A percentile compares a stretch with the other conserved stretches of the same genome.
Conservation (phyloP, 2,329 filamentous ascomycete genomes). For the Cryoendolithus antarcticus region DNA sequence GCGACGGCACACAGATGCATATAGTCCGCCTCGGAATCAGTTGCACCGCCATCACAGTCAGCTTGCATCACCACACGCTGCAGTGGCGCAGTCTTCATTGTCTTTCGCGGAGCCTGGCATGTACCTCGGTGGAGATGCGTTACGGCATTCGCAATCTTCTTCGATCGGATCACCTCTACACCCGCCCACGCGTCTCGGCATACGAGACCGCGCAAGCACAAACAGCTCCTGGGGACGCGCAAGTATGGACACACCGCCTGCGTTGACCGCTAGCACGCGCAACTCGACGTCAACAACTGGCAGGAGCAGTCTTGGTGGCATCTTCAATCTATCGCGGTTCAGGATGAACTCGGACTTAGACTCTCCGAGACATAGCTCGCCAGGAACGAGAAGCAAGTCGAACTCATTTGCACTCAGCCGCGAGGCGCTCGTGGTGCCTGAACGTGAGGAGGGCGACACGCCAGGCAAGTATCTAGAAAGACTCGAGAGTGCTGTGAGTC, state of each 20-base stretch:
- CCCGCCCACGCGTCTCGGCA: conserved; percentile 45
- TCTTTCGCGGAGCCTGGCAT: conserved; percentile 35
- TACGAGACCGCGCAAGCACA: conserved; percentile 75
- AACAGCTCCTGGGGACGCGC: conserved; percentile 68
- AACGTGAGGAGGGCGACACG: conserved; percentile 75
- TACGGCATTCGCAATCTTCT: conserved; percentile 55
- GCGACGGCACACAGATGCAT: too few species aligned
- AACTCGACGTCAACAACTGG: conserved; percentile 77
- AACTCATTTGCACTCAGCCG: conserved; percentile 70
- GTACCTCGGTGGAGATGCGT: conserved; percentile 47
- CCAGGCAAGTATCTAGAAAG: conserved; percentile 79
- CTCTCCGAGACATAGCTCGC: conserved; percentile 55
- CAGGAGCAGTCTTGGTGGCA: conserved; percentile 81
- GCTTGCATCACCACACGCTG: conserved; percentile 37
- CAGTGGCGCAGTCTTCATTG: conserved; percentile 35
- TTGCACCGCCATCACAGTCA: conserved; percentile 8
- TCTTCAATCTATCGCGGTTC: conserved; percentile 66
- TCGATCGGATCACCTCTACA: conserved; percentile 43
- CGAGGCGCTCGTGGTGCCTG: conserved; percentile 58
- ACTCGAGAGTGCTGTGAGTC: conserved; percentile 66
- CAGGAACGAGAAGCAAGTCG: conserved; percentile 63
- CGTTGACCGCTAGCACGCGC: conserved; percentile 42
- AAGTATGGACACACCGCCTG: conserved; percentile 54
- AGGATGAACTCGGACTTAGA: conserved; percentile 69
- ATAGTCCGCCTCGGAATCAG: too few species aligned